phyloP scores from a whole-genome alignment of 306 rosid species.

The Calophaca sinica region DNA sequence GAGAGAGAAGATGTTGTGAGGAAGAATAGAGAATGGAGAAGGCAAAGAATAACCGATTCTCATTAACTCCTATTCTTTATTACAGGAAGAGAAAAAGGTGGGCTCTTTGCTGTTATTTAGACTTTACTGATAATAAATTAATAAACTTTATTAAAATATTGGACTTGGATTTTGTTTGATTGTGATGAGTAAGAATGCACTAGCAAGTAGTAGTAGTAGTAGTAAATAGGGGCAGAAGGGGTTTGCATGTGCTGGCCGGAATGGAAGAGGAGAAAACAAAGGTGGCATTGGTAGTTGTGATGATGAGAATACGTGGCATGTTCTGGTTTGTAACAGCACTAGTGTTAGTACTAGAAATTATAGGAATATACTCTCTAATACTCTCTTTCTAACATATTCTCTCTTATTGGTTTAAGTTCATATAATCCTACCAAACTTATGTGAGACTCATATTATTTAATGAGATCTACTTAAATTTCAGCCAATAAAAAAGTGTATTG shows the following conservation, averaged over 20 bases:
- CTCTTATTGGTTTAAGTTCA: too few relatives aligned
- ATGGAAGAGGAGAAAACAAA: constrained; percentile 29
- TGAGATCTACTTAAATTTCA: too few relatives aligned
- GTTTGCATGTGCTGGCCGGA: constrained; percentile 52
- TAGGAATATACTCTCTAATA: too few relatives aligned
- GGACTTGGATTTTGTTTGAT: constrained; percentile 45
- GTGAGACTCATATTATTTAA: too few relatives aligned
- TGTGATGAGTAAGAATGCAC: constrained; percentile 45
- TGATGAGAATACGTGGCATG: constrained; percentile 20
- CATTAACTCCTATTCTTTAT: constrained; percentile 37
- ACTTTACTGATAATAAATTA: too few relatives aligned
- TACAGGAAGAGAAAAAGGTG: constrained; percentile 21
- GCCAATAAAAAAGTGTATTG: too few relatives aligned
- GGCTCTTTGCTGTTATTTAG: neutral
- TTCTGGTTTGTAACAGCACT: neutral
- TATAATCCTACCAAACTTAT: too few relatives aligned
- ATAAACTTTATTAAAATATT: constrained; percentile 15
- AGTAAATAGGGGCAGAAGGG: neutral
- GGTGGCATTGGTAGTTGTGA: neutral
- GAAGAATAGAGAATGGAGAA: constrained; percentile 37
- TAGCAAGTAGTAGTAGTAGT: neutral
- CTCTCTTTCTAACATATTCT: too few relatives aligned
- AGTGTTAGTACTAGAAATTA: neutral
- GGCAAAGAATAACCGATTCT: constrained; percentile 49
- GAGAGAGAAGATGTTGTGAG: neutral